Percentiles rank a stretch among this genome's conserved stretches.
phyloP scores from a whole-genome alignment of 2,329 filamentous ascomycete genomes.

The Colletotrichum spaethianum region DNA sequence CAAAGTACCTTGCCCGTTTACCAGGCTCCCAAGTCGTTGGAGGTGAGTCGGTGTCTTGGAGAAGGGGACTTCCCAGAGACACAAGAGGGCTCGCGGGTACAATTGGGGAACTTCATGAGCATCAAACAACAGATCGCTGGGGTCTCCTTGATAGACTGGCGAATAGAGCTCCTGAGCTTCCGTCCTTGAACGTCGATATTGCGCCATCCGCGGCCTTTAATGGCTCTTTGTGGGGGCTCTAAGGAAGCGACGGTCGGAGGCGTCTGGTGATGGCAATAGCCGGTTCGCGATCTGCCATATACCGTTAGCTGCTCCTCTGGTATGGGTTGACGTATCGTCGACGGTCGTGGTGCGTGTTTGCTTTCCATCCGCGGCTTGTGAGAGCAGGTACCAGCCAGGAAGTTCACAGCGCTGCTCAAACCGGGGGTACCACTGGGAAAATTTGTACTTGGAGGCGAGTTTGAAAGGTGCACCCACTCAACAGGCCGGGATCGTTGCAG shows the following conservation, averaged over 20 bases:
- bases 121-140: constrained; percentile 37
- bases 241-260: constrained; percentile 20
- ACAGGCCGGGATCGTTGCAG: constrained; percentile 26
- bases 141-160: constrained; percentile 27
- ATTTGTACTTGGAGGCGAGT: constrained; percentile 19
- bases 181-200: constrained; percentile 38
- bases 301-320: constrained; percentile 16
- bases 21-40: constrained; percentile 37
- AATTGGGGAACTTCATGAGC: constrained; percentile 39
- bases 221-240: constrained; percentile 24
- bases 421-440: constrained; percentile 22
- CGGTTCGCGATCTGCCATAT: constrained; percentile 26
- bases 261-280: constrained; percentile 24
- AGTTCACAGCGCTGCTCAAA: constrained; percentile 5
- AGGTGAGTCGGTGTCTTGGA: constrained; percentile 20
- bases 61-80: constrained; percentile 31
- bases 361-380: background rate
- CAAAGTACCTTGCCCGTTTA: constrained; percentile 30
- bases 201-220: constrained; percentile 36
- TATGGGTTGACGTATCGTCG: constrained; percentile 16
- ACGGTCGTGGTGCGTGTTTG: constrained; percentile 8
- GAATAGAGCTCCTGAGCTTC: constrained; percentile 30
- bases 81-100: constrained; percentile 29
- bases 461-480: constrained; percentile 15
- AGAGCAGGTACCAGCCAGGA: background rate